Percentiles rank a stretch among this genome's conserved stretches.
Conservation (phyloP, 108 stramenopile species). For the Schizochytrium sp. region DNA sequence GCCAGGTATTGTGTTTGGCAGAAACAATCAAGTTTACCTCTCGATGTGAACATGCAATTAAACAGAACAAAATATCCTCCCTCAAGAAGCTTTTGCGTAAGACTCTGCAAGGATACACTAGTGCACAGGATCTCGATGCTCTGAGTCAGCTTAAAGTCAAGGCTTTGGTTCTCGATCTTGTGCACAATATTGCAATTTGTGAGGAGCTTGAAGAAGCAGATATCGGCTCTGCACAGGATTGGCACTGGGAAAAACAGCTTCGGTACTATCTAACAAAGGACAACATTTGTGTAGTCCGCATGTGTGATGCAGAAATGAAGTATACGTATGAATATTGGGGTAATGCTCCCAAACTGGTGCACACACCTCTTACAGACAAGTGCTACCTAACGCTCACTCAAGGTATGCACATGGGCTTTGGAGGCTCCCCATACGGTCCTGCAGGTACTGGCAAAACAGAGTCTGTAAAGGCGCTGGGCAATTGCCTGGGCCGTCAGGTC, state of each 20-base stretch:
- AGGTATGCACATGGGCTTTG: conserved; percentile 80
- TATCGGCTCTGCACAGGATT: conserved; percentile 61
- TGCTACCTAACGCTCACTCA: conserved; percentile 81
- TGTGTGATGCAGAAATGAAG: conserved; percentile 72
- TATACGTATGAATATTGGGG: conserved; percentile 83
- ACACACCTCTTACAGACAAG: conserved; percentile 81
- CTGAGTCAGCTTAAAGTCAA: conserved; percentile 80
- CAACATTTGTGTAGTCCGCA: conserved; percentile 39
- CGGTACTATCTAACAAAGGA: conserved; percentile 72
- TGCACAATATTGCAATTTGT: conserved; percentile 76
- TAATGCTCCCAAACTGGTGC: conserved; percentile 78
- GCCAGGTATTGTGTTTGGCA: conserved; percentile 75
- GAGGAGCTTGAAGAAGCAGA: conserved; percentile 69
- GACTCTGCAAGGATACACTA: conserved; percentile 73
- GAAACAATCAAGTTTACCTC: conserved; percentile 76
- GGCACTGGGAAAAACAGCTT: conserved; percentile 80
- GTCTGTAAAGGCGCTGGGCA: conserved; percentile 79
- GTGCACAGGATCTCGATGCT: conserved; percentile 72
- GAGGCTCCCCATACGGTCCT: conserved; percentile 81
- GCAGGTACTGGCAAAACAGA: conserved; percentile 83
- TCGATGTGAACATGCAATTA: conserved; percentile 72
- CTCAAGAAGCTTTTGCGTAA: conserved; percentile 67
- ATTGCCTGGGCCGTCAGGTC: conserved; percentile 77
- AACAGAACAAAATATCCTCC: background rate
- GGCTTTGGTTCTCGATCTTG: conserved; percentile 76